phyloP scores from a whole-genome alignment of 2,329 filamentous ascomycete species.

The Paracoccidioides brasiliensis region DNA sequence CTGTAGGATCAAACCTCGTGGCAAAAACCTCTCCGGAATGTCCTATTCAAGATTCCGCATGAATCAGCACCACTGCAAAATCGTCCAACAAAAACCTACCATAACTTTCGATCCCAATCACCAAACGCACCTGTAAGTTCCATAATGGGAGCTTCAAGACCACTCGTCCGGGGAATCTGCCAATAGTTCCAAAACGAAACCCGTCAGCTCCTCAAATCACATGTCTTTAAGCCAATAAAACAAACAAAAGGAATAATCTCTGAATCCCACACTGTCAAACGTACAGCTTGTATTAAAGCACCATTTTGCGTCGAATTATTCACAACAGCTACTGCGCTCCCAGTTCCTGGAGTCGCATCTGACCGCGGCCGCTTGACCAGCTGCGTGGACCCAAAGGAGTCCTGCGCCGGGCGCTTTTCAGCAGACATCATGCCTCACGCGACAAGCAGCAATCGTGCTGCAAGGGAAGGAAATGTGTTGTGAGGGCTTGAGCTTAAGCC shows the following conservation, averaged over 20 bases:
- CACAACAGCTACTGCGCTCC: slow-evolving; percentile 44
- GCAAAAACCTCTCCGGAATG: slow-evolving; percentile 76
- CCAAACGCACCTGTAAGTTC: slow-evolving; percentile 59
- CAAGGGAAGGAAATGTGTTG: not conserved
- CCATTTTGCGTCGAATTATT: slow-evolving; percentile 47
- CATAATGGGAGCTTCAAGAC: slow-evolving; percentile 83
- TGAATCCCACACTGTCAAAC: slow-evolving; percentile 13
- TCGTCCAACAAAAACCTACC: not conserved
- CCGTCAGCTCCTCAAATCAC: not conserved
- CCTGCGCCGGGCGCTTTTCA: slow-evolving; percentile 83
- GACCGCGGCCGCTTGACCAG: slow-evolving; percentile 83
- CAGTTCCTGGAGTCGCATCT: slow-evolving; percentile 39
- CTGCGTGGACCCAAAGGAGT: slow-evolving; percentile 61
- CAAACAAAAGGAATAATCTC: not conserved
- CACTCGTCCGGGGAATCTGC: slow-evolving; percentile 67
- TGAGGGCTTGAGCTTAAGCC: not conserved
- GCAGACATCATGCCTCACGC: slow-evolving; percentile 52
- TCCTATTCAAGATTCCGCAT: slow-evolving; percentile 25
- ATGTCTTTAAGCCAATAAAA: not conserved
- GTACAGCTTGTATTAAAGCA: slow-evolving; percentile 53
- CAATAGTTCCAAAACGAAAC: not conserved
- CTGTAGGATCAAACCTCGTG: slow-evolving; percentile 77
- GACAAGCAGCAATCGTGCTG: not conserved
- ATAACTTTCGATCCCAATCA: not conserved
- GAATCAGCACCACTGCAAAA: not conserved